A percentile compares a stretch with the other conserved stretches of the same genome.
Evolutionary conservation across 495 filamentous ascomycete species (phyloP).

Genomic region (Tuber aestivum): DNA sequence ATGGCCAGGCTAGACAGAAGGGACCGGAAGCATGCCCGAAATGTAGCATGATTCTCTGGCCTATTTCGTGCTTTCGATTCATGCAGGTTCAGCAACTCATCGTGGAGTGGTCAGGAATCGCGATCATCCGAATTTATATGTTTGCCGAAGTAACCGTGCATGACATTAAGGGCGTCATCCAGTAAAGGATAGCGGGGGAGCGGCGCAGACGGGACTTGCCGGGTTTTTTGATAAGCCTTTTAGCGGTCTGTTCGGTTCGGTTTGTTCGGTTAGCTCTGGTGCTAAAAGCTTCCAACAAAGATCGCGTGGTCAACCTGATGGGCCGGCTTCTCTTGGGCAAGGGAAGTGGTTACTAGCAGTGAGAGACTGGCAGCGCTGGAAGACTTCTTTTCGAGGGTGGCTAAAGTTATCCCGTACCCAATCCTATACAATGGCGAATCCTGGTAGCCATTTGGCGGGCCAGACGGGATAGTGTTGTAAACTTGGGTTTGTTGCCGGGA

Average conservation of each 20-base stretch:
- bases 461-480: too few species aligned
- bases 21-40: conserved; percentile 55
- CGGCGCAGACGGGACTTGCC: conserved; percentile 51
- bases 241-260: conserved; percentile 46
- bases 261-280: neutral
- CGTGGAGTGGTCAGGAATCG: conserved; percentile 57
- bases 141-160: conserved; percentile 58
- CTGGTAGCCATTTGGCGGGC: too few species aligned
- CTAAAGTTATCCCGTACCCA: too few species aligned
- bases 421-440: too few species aligned
- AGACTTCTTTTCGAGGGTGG: too few species aligned
- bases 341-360: too few species aligned
- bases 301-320: too few species aligned
- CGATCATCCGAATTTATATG: conserved; percentile 55
- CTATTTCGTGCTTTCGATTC: conserved; percentile 52
- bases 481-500: too few species aligned
- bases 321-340: too few species aligned
- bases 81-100: conserved; percentile 59
- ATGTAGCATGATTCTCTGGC: conserved; percentile 54
- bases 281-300: too few species aligned
- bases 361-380: too few species aligned
- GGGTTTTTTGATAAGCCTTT: conserved; percentile 60
- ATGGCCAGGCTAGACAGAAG: conserved; percentile 56
- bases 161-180: conserved; percentile 52
- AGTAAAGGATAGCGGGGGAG: conserved; percentile 54